Percentiles rank a stretch among this genome's conserved stretches.
phyloP scores from a whole-genome alignment of 2,329 filamentous ascomycete species.

The Colletotrichum lindemuthianum region DNA sequence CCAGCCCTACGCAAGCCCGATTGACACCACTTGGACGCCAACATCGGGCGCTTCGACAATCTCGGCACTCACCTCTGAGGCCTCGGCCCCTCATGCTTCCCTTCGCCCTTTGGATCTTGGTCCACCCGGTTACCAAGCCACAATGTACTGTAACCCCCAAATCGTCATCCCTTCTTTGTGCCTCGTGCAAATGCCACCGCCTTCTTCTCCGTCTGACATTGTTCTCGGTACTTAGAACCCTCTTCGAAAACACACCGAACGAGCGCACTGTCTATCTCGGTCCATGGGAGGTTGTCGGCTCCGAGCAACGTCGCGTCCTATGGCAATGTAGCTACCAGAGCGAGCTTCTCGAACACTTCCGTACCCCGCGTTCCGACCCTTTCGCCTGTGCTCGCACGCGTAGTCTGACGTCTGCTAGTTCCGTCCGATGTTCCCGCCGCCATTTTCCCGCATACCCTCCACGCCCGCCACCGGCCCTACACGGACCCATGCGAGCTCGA shows the following conservation, averaged over 20 bases:
- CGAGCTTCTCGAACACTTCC: conserved; percentile 62
- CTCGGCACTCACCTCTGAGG: conserved; percentile 52
- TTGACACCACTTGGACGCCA: conserved; percentile 58
- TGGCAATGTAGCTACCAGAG: conserved; percentile 65
- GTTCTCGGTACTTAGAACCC: conserved; percentile 48
- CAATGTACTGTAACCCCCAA: conserved; percentile 53
- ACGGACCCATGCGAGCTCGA: conserved; percentile 61
- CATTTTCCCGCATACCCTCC: conserved; percentile 59
- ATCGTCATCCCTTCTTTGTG: conserved; percentile 18
- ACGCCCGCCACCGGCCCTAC: conserved; percentile 61
- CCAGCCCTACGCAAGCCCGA: conserved; percentile 54
- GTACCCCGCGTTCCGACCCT: conserved; percentile 46
- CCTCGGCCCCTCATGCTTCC: conserved; percentile 52
- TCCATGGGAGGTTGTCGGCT: conserved; percentile 62
- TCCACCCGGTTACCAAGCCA: conserved; percentile 64
- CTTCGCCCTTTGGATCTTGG: conserved; percentile 60
- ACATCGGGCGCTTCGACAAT: conserved; percentile 55
- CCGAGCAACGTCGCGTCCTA: conserved; percentile 58
- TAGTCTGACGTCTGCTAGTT: conserved; percentile 46
- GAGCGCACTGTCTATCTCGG: conserved; percentile 62
- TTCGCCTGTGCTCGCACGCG: not conserved
- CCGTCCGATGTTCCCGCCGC: conserved; percentile 56
- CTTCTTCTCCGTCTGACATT: conserved; percentile 22
- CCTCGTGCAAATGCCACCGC: not conserved
- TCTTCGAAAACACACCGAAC: conserved; percentile 60